Evolutionary conservation across 805 yeast species (phyloP), one percentile per base, ranked within the genome.

Genomic region (Cyberlindnera mycetangii): DNA sequence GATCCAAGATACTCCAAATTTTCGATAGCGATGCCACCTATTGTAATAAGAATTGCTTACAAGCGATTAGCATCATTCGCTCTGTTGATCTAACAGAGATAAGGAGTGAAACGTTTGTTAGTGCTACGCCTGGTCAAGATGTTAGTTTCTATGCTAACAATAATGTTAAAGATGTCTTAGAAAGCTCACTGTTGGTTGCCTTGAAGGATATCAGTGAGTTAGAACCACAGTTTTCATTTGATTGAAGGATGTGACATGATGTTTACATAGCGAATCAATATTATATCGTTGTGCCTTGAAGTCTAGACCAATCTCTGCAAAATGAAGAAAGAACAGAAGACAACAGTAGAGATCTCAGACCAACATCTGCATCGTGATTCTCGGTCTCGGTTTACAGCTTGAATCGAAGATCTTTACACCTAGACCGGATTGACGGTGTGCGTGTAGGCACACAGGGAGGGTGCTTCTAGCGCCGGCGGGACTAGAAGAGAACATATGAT

Each of bases 171-270:
- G 38, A 39, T 10, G 32, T 48, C 12, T 25, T 54, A 18, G 52
- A 52, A 8, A 43, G 49, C 27, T 30, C 22, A 11, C n/a, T 37
- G 17, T 5, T 41, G 15, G 24, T 28, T 9, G 46, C 44, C 2
- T 22, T 50, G 37, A 42, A 19, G 15, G 54, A 50, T 33, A 34
- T 45, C n/a, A 41, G 30, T 5, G 48, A 39, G 33, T 9, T 44
- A 31, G 24, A 37, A 8, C 43, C 45, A 5, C 43, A 12, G 32
- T 45, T 33, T 30, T 4, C 16, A 2, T 24, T 40, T 25, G 28
- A 25, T 22, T 40, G 15, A 36, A n/a, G n/a, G 15, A 15, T 31
- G 18, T 22, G 32, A 28, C 14, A n/a, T n/a, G n/a, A n/a, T n/a
- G n/a, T n/a, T n/a, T n/a, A n/a, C n/a, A n/a, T n/a, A n/a, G n/a